A percentile compares a stretch with the other conserved stretches of the same genome.
Conservation (phyloP, 805 yeast species). For the Candida ortonii region DNA sequence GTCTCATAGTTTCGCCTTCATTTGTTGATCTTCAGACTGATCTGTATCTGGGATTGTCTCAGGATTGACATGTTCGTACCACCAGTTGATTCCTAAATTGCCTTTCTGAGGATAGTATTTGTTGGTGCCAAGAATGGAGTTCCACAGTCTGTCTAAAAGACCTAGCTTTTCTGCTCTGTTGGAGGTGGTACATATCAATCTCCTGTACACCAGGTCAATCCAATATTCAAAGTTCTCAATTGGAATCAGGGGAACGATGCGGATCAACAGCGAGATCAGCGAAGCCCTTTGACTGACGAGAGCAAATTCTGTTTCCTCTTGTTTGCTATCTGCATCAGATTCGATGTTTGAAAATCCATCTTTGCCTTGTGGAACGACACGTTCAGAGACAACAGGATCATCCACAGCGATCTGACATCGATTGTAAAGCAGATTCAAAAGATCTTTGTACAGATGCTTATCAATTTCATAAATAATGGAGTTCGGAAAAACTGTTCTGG, state of each 20-base stretch:
- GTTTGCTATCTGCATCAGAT: conserved; percentile 6
- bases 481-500: conserved; percentile 41
- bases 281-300: conserved; percentile 44
- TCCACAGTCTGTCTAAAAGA: conserved; percentile 48
- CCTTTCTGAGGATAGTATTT: conserved; percentile 57
- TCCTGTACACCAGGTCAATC: conserved; percentile 44
- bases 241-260: conserved; percentile 52
- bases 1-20: conserved; percentile 10
- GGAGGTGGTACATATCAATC: conserved; percentile 27
- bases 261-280: conserved; percentile 43
- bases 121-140: conserved; percentile 45
- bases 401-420: conserved; percentile 32
- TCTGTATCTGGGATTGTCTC: conserved; percentile 7
- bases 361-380: conserved; percentile 1
- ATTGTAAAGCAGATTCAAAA: conserved; percentile 42
- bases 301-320: conserved; percentile 11
- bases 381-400: too few relatives aligned
- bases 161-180: conserved; percentile 35
- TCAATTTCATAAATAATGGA: conserved; percentile 31
- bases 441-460: conserved; percentile 30
- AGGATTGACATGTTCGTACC: conserved; percentile 46
- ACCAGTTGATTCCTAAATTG: conserved; percentile 56
- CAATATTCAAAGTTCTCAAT: conserved; percentile 40
- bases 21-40: not conserved
- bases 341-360: conserved; percentile 7